phyloP scores from a whole-genome alignment of 1,139 yeast genomes.

The Spathaspora sp. region DNA sequence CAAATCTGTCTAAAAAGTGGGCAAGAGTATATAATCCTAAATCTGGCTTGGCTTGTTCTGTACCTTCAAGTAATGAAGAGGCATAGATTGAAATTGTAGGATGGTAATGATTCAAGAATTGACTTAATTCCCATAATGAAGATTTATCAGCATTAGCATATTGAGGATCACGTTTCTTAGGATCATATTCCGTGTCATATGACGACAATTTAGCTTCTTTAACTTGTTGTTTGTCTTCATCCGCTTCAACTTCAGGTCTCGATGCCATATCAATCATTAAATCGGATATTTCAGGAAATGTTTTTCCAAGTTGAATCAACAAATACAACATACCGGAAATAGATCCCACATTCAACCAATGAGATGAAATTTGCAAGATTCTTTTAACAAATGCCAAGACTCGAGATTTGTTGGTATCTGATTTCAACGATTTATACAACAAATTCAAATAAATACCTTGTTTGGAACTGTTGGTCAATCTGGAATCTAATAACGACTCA shows the following conservation, averaged over 20 bases:
- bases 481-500: constrained; percentile 83
- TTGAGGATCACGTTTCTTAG: constrained; percentile 87
- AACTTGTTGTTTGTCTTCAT: constrained; percentile 21
- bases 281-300: constrained; percentile 42
- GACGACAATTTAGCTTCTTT: constrained; percentile 12
- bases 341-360: constrained; percentile 88
- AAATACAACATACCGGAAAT: constrained; percentile 86
- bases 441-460: constrained; percentile 87
- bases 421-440: constrained; percentile 77
- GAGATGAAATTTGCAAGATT: constrained; percentile 77
- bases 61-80: constrained; percentile 51
- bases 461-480: constrained; percentile 81
- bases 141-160: constrained; percentile 80
- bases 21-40: constrained; percentile 82
- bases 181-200: constrained; percentile 56
- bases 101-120: constrained; percentile 79
- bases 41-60: constrained; percentile 66
- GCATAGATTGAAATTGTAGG: constrained; percentile 91
- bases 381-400: constrained; percentile 91
- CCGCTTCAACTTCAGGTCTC: constrained; percentile 35
- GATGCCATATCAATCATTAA: constrained; percentile 42
- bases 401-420: constrained; percentile 63
- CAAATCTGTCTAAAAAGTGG: constrained; percentile 94
- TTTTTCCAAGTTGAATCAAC: constrained; percentile 59
- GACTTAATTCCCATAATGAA: constrained; percentile 82